Percentiles rank a stretch among this genome's conserved stretches.
These are phyloP conservation scores for Chondrus crispus DNA, from an alignment of 23 red algal species.

Conservation along the genomic window DNA sequence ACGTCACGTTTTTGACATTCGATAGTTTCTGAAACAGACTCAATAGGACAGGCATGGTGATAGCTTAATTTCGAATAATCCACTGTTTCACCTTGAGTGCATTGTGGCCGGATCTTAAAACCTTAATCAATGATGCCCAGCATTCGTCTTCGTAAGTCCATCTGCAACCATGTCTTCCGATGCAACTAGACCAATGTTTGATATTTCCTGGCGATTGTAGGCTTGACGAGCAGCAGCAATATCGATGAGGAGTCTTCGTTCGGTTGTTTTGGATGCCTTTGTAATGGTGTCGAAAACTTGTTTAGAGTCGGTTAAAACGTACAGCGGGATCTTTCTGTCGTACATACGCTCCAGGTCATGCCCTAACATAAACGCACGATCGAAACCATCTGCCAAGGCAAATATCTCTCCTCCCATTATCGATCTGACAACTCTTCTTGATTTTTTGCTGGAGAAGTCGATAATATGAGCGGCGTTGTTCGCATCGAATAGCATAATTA, in stretches of 20 bases:
- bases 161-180: not conserved
- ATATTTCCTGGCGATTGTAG: not conserved
- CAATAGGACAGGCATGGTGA: too few species aligned
- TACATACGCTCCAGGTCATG: conserved; percentile 1
- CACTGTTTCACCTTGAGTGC: too few species aligned
- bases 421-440: not conserved
- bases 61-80: too few species aligned
- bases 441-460: conserved; percentile 18
- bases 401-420: not conserved
- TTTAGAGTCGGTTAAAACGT: conserved; percentile 14
- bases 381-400: not conserved
- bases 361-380: not conserved
- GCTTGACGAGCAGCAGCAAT: not conserved
- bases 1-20: too few species aligned
- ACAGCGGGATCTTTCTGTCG: not conserved
- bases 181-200: not conserved
- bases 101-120: too few species aligned
- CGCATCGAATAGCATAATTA: not conserved
- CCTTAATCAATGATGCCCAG: too few species aligned
- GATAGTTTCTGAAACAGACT: too few species aligned
- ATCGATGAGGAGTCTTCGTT: not conserved
- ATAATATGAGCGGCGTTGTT: not conserved
- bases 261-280: not conserved
- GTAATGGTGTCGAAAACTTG: conserved; percentile 10
- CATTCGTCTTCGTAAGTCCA: conserved; percentile 1